Evolutionary conservation across 2,329 filamentous ascomycete genomes (phyloP).

Genomic region (Alternaria gaisen): DNA sequence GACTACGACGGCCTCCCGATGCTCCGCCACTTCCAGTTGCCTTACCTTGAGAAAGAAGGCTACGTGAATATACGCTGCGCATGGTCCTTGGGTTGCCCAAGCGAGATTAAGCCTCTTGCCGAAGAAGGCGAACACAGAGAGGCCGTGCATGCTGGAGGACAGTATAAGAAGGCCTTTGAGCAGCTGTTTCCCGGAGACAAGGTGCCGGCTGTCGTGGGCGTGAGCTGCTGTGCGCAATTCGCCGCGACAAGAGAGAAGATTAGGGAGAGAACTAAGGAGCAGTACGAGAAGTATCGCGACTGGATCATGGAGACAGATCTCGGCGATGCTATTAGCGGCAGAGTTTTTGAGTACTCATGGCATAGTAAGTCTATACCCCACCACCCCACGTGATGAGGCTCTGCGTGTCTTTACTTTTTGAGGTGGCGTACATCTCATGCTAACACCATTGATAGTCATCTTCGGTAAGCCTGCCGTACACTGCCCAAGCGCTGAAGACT

Average conservation of each 20-base stretch:
- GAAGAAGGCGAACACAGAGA: conserved; percentile 53
- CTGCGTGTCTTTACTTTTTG: not conserved
- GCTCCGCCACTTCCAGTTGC: conserved; percentile 59
- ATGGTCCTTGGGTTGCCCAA: conserved; percentile 62
- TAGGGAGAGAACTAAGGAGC: conserved; percentile 54
- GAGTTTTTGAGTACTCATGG: conserved; percentile 68
- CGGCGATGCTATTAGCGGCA: conserved; percentile 60
- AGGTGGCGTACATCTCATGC: conserved; percentile 12
- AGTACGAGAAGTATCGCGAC: conserved; percentile 59
- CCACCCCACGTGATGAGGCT: conserved; percentile 6
- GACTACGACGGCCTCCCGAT: conserved; percentile 61
- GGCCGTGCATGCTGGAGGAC: conserved; percentile 59
- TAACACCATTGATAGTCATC: conserved; percentile 41
- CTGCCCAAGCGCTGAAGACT: conserved; percentile 68
- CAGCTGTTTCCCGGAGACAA: conserved; percentile 56
- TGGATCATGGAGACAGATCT: conserved; percentile 61
- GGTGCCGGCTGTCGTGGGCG: conserved; percentile 58
- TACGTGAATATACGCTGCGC: conserved; percentile 65
- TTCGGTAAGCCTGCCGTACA: conserved; percentile 58
- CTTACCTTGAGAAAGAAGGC: conserved; percentile 59
- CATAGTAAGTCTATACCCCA: conserved; percentile 57
- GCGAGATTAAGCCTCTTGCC: conserved; percentile 58
- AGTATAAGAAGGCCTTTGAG: conserved; percentile 60
- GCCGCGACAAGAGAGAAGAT: conserved; percentile 60
- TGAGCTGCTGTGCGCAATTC: conserved; percentile 65